Base-by-base conservation (phyloP, 352 stramenopile species). In the Globisporangium irregulare region DNA sequence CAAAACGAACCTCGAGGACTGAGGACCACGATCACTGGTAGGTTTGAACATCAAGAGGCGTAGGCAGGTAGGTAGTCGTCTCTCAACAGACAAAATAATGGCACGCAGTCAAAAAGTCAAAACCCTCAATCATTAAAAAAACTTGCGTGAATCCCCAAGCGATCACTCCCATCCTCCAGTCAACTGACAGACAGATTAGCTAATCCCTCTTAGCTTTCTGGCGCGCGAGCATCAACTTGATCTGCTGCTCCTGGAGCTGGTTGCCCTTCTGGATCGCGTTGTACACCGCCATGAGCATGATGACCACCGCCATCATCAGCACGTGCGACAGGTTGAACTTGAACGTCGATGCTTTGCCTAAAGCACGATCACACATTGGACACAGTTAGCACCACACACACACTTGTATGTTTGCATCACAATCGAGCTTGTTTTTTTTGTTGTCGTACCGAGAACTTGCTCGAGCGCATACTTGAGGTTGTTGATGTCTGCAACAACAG, bases 271-370 rank as follows among this genome's bases (percentile, higher is more conserved):
- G 72, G 59, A 94, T 82, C 46, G 86, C 85, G 56, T 92, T 88
- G 73, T 84, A 90, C 38, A 94, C 79, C 32, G 87, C 87, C 24
- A 94, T 68, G 50, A 94, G 69, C 72, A 90, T 74, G 73, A 93
- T 79, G 59, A 93, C 82, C 34, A 93, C 74, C 34, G 81, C 80
- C 83, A 94, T 92, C 73, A 90, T 78, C 38, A 93, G 78, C 71
- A 93, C 85, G 73, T 93, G 87, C 63, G 84, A 83, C 5, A 94
- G 69, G 38, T 82, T 93, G 72, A 93, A 93, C 74, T 93, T 93
- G 71, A 94, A 79, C 57, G 80, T 66, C 56, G 85, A 82, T 27
- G 85, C 85, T 65, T 92, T 93, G 78, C 87, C 71, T 59, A 10
- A 18, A 32, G n/a, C 32, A 62, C 18, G 27, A 14, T 27, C 5